Conservation (phyloP, 805 yeast genomes). For the Wickerhamiella bombiphila region DNA sequence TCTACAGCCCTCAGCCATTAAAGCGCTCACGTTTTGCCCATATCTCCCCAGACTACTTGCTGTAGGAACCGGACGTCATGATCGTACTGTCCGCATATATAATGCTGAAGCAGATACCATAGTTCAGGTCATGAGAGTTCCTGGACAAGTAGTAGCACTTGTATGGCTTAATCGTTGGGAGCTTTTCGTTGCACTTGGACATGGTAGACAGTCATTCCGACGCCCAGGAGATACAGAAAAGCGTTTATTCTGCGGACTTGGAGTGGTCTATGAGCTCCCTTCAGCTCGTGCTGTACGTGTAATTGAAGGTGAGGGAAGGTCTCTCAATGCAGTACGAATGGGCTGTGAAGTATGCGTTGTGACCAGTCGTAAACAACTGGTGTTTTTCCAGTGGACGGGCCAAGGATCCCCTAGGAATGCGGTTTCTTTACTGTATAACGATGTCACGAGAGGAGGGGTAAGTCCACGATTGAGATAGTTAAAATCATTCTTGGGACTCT, state of each 20-base stretch:
- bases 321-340: conserved; percentile 16
- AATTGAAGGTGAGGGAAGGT: conserved; percentile 29
- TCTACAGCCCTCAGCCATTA: conserved; percentile 3
- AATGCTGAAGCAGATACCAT: not conserved
- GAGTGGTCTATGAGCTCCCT: not conserved
- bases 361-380: not conserved
- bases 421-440: no score
- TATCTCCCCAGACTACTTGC: conserved; percentile 3
- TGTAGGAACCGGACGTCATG: conserved; percentile 11
- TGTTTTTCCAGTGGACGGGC: conserved; percentile 1
- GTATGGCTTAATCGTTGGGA: conserved; percentile 11
- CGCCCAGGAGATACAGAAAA: conserved; percentile 24
- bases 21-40: conserved; percentile 9
- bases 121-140: conserved; percentile 5
- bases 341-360: conserved; percentile 1
- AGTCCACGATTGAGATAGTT: no score
- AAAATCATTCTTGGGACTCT: no score
- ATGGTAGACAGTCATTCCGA: conserved; percentile 5
- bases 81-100: conserved; percentile 7
- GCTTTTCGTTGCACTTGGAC: conserved; percentile 11
- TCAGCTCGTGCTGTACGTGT: conserved; percentile 44
- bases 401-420: no score
- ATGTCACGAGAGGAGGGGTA: no score
- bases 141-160: conserved; percentile 11
- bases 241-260: not conserved